Evolutionary conservation across 306 rosid species (phyloP).

Genomic region (Carpinus viminea): DNA sequence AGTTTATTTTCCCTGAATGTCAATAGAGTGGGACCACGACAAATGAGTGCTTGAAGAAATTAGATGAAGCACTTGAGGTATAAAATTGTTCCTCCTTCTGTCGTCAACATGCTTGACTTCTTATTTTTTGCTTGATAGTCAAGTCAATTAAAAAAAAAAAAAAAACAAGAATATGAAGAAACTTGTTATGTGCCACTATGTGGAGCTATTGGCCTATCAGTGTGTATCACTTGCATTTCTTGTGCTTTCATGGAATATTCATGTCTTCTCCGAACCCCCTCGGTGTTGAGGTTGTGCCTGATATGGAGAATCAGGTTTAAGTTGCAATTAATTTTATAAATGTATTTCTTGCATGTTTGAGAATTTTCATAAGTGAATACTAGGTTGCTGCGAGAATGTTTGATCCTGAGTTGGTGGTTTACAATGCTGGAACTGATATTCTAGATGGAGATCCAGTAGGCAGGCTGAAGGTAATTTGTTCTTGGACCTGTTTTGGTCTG

Average conservation of each 20-base stretch:
- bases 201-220: conserved; percentile 1
- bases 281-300: not conserved
- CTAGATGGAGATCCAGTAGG: conserved; percentile 94
- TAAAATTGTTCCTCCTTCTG: conserved; percentile 11
- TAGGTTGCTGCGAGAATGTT: conserved; percentile 66
- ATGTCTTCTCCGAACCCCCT: too few relatives aligned
- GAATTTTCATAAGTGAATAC: not conserved
- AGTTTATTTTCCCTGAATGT: conserved; percentile 21
- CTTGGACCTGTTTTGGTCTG: conserved; percentile 18
- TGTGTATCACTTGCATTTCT: not conserved
- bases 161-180: too few relatives aligned
- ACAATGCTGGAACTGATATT: conserved; percentile 96
- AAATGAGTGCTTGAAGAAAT: conserved; percentile 66
- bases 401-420: conserved; percentile 78
- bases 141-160: not conserved
- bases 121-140: not conserved
- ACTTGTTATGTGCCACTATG: not conserved
- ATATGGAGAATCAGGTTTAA: not conserved
- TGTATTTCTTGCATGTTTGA: not conserved
- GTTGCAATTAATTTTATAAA: not conserved
- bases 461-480: conserved; percentile 63
- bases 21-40: conserved; percentile 76
- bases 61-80: conserved; percentile 89
- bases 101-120: not conserved
- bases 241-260: not conserved